These are phyloP conservation scores for Cryptococcus deneoformans DNA, from an alignment of 1,284 basidiomycete genomes.

Conservation along the genomic window DNA sequence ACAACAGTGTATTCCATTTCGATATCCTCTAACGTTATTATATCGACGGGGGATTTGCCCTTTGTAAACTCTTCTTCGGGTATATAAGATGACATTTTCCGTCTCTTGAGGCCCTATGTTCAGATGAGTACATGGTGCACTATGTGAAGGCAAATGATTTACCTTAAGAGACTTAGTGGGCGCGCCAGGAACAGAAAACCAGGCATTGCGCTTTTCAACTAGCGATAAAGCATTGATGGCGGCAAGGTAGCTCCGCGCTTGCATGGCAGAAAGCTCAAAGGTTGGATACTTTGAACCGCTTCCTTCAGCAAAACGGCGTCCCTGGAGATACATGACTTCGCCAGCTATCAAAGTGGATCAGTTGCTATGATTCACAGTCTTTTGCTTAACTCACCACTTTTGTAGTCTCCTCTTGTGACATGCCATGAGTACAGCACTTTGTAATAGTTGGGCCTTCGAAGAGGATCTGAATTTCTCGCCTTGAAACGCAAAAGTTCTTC, in stretches of 20 bases:
- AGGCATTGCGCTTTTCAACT: slow-evolving; percentile 75
- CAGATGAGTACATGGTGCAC: slow-evolving; percentile 1
- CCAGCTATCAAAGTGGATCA: slow-evolving; percentile 59
- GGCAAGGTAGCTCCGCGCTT: slow-evolving; percentile 75
- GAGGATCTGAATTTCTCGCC: slow-evolving; percentile 88
- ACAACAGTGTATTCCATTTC: slow-evolving; percentile 79
- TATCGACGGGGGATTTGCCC: slow-evolving; percentile 55
- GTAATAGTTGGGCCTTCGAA: slow-evolving; percentile 81
- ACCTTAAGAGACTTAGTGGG: slow-evolving; percentile 11
- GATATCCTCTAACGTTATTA: slow-evolving; percentile 78
- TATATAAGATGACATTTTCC: slow-evolving; percentile 69
- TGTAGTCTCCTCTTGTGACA: slow-evolving; percentile 77
- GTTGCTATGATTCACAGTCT: slow-evolving; percentile 8
- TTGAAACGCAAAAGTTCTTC: slow-evolving; percentile 90
- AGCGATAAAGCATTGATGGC: slow-evolving; percentile 87
- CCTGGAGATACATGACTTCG: slow-evolving; percentile 91
- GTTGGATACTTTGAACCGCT: slow-evolving; percentile 42
- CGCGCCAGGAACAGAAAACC: slow-evolving; percentile 63
- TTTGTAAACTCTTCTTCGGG: slow-evolving; percentile 68
- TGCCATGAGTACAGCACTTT: slow-evolving; percentile 95
- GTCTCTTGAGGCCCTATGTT: slow-evolving; percentile 58
- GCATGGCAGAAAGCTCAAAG: slow-evolving; percentile 64
- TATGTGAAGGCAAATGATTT: not conserved
- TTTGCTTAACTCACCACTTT: slow-evolving; percentile 63
- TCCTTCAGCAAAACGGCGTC: slow-evolving; percentile 66